Percentiles rank a stretch among this genome's conserved stretches.
phyloP scores from a whole-genome alignment of 2,329 filamentous ascomycete genomes.

The Xylaria multiplex region DNA sequence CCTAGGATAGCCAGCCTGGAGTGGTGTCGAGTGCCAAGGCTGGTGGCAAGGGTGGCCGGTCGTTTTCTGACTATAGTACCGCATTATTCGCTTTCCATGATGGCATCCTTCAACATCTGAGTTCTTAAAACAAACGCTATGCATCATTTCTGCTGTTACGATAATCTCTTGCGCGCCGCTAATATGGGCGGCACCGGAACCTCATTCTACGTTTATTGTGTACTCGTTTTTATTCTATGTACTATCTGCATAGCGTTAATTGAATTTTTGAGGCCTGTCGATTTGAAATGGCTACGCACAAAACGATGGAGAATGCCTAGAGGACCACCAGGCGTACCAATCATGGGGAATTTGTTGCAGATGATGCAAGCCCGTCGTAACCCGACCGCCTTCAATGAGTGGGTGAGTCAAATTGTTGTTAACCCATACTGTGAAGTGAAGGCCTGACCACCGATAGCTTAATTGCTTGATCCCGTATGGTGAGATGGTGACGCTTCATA shows the following conservation, averaged over 20 bases:
- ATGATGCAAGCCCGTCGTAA: slow-evolving; percentile 30
- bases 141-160: too few species aligned
- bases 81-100: too few species aligned
- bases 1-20: too few species aligned
- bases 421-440: too few species aligned
- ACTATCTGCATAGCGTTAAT: background rate
- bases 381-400: slow-evolving; percentile 23
- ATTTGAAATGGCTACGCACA: slow-evolving; percentile 22
- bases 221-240: slow-evolving; percentile 8
- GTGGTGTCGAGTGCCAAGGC: too few species aligned
- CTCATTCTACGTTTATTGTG: background rate
- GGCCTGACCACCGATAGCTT: slow-evolving; percentile 1
- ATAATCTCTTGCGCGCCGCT: too few species aligned
- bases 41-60: too few species aligned
- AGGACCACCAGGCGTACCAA: slow-evolving; percentile 30
- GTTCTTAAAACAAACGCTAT: too few species aligned
- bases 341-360: slow-evolving; percentile 33
- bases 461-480: slow-evolving; percentile 33
- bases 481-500: slow-evolving; percentile 39
- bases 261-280: slow-evolving; percentile 9
- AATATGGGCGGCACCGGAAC: too few species aligned
- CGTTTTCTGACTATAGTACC: too few species aligned
- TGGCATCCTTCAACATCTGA: too few species aligned
- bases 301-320: slow-evolving; percentile 30
- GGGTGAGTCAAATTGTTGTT: slow-evolving; percentile 13